A percentile compares a stretch with the other conserved stretches of the same genome.
Conservation (phyloP, 352 stramenopile species). For the Aphanomyces cochlioides region DNA sequence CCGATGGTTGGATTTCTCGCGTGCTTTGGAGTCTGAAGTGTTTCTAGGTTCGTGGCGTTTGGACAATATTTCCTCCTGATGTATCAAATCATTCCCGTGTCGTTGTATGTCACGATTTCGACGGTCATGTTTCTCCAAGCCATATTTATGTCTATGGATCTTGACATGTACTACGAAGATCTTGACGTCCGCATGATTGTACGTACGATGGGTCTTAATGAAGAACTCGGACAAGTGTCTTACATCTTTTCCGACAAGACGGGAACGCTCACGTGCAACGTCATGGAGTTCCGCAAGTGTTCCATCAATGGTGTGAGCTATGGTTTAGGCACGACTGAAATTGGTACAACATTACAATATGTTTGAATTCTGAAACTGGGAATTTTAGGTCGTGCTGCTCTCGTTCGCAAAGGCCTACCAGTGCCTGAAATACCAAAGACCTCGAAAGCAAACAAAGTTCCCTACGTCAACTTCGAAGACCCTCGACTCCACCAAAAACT, state of each 20-base stretch:
- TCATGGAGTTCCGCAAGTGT: conserved; percentile 96
- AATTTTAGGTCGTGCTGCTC: conserved; percentile 40
- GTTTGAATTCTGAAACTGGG: background rate
- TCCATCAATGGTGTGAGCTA: conserved; percentile 91
- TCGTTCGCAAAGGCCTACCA: conserved; percentile 56
- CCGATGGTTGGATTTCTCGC: conserved; percentile 10
- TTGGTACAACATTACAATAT: conserved; percentile 36
- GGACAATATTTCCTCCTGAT: conserved; percentile 93
- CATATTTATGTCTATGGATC: conserved; percentile 90
- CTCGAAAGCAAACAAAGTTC: conserved; percentile 39
- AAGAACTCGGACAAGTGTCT: conserved; percentile 90
- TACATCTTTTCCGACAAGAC: conserved; percentile 93
- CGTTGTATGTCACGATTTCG: conserved; percentile 96
- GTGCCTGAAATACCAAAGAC: conserved; percentile 44
- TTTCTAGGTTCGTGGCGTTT: conserved; percentile 64
- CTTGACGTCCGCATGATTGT: conserved; percentile 85
- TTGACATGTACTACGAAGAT: conserved; percentile 90
- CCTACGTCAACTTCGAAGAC: conserved; percentile 82
- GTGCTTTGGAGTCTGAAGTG: background rate
- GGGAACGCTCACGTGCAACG: conserved; percentile 91
- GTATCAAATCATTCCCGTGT: conserved; percentile 97
- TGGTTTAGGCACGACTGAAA: conserved; percentile 83
- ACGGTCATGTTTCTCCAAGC: conserved; percentile 94
- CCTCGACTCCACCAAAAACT: conserved; percentile 46
- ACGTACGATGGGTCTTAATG: conserved; percentile 79